Evolutionary conservation across 2,329 filamentous ascomycete genomes (phyloP), one percentile per base, ranked within the genome.

Genomic region (Aspergillus fijiensis): DNA sequence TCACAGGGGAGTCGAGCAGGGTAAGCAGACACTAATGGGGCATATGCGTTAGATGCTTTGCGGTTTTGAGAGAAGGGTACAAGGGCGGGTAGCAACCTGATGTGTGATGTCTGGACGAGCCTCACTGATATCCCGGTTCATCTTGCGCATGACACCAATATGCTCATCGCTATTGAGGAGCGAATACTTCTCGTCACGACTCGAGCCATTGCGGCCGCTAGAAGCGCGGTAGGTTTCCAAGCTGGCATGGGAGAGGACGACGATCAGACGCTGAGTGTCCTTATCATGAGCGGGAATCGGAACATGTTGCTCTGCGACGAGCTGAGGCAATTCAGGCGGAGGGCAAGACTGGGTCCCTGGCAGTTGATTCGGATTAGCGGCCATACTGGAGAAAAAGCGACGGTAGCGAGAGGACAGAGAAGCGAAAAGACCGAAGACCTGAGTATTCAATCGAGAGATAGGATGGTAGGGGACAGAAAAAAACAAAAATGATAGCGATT

Each of bases 61-160:
- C 35, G 27, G 16, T 45, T 19, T 5, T 45, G 2, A n/a, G 23
- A 9, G 6, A 5, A 33, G n/a, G 23, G 23, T 31, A 19, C 27
- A 51, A 57, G 51, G 31, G 50, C 58, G 67, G 63, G 48, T 77
- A 85, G 27, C 72, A 82, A 97, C 94, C 91, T 98, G 95, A 77
- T 99, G 95, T 50, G 95, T 96, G 72, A 99, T 99, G 78, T 99
- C 95, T 49, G 95, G 95, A 69, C 95, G 88, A 62, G 95, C 95
- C 79, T 99, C 95, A 76, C 93, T 97, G 67, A 99, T 98, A 76
- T 99, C 95, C 69, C 95, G 86, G 76, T 96, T 96, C 94, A 98
- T 98, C 83, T 98, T 99, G 72, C 95, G 89, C 92, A 99, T 96
- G 66, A 98, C 90, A 64, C 95, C 95, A 69, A 99, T 99, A 76